Conservation (phyloP, 805 yeast species). For the Blastobotrys chiropterorum region DNA sequence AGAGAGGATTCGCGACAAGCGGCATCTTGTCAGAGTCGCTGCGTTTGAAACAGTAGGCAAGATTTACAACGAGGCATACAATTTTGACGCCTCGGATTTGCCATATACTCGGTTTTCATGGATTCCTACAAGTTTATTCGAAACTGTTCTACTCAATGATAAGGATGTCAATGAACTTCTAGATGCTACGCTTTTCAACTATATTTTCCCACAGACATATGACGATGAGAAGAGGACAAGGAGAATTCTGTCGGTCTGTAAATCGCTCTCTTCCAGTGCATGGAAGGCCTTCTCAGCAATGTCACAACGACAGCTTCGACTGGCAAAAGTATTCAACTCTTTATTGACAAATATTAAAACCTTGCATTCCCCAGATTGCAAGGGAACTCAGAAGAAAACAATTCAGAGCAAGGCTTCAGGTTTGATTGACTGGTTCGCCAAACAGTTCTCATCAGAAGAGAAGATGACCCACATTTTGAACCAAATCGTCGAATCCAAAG, state of each 20-base stretch:
- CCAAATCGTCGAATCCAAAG: conserved; percentile 48
- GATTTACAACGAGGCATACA: conserved; percentile 46
- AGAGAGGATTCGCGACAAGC: conserved; percentile 66
- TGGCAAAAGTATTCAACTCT: conserved; percentile 41
- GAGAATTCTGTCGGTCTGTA: conserved; percentile 46
- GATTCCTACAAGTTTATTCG: conserved; percentile 62
- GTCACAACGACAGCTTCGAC: conserved; percentile 49
- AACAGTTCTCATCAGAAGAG: conserved; percentile 47
- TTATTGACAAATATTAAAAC: conserved; percentile 7
- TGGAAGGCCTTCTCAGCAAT: conserved; percentile 61
- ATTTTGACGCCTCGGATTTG: conserved; percentile 27
- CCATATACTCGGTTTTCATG: conserved; percentile 29
- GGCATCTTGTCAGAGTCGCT: conserved; percentile 53
- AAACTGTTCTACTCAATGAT: conserved; percentile 69
- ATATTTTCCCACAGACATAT: conserved; percentile 49
- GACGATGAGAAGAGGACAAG: conserved; percentile 40
- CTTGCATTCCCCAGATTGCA: neutral
- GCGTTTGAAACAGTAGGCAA: conserved; percentile 51
- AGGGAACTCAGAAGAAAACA: neutral
- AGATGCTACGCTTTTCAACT: conserved; percentile 55
- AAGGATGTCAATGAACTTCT: conserved; percentile 56
- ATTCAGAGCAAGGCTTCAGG: neutral
- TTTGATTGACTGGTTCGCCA: conserved; percentile 46
- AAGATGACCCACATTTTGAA: conserved; percentile 47
- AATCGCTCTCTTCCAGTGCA: conserved; percentile 50